phyloP scores from a whole-genome alignment of 495 filamentous ascomycete species.

The Neurospora sp. region DNA sequence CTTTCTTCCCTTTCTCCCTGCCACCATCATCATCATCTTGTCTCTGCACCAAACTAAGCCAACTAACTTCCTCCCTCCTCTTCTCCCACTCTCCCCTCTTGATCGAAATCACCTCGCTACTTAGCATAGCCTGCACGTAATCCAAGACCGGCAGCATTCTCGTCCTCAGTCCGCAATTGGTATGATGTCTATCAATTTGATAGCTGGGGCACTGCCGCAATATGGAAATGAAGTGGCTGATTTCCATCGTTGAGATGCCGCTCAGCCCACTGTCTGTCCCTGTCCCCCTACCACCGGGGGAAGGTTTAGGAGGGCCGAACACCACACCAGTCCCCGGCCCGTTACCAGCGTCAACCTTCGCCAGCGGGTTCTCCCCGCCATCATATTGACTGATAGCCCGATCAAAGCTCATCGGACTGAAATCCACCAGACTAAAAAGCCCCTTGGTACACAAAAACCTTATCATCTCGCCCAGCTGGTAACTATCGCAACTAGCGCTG shows the following conservation, averaged over 20 bases:
- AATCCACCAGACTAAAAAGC: slow-evolving; percentile 40
- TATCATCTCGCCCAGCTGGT: slow-evolving; percentile 77
- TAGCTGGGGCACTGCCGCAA: slow-evolving; percentile 54
- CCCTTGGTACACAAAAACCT: slow-evolving; percentile 59
- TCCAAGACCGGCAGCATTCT: slow-evolving; percentile 59
- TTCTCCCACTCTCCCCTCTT: slow-evolving; percentile 35
- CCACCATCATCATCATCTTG: not conserved
- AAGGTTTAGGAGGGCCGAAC: not conserved
- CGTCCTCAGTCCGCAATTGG: slow-evolving; percentile 64
- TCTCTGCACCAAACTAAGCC: slow-evolving; percentile 14
- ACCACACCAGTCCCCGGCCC: not conserved
- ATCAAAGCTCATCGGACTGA: slow-evolving; percentile 24
- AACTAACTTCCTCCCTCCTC: slow-evolving; percentile 21
- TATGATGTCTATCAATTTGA: slow-evolving; percentile 69
- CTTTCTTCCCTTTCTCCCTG: slow-evolving; percentile 8
- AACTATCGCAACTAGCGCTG: slow-evolving; percentile 68
- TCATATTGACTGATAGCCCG: not conserved
- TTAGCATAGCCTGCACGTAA: slow-evolving; percentile 46
- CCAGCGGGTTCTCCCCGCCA: not conserved
- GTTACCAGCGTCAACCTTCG: not conserved
- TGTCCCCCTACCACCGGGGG: not conserved
- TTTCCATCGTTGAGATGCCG: slow-evolving; percentile 23
- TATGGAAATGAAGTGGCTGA: slow-evolving; percentile 24
- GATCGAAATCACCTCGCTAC: slow-evolving; percentile 34
- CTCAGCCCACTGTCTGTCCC: slow-evolving; percentile 1